A percentile compares a stretch with the other conserved stretches of the same genome.
These are phyloP conservation scores for Pisolithus orientalis DNA, from an alignment of 768 basidiomycete species.

Conservation along the genomic window DNA sequence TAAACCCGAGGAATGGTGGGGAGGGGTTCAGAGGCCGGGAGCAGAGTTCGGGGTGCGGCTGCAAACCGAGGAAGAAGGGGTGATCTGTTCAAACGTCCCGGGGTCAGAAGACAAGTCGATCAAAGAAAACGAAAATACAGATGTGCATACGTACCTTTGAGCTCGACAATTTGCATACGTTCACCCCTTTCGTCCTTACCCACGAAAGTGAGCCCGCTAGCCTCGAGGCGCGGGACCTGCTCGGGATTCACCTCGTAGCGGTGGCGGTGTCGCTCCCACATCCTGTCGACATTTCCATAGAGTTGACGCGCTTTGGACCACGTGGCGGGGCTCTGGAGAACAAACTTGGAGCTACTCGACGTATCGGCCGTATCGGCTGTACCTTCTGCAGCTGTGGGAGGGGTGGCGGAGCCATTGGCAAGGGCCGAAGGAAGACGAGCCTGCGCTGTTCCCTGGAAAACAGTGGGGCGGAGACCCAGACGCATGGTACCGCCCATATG, in stretches of 20 bases:
- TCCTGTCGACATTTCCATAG: constrained; percentile 74
- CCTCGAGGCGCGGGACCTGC: constrained; percentile 65
- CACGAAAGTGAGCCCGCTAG: constrained; percentile 68
- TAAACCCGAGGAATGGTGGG: constrained; percentile 93
- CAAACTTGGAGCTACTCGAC: constrained; percentile 3
- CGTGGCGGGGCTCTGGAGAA: constrained; percentile 38
- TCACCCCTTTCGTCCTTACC: constrained; percentile 96
- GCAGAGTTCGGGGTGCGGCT: constrained; percentile 98
- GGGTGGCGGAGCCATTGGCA: constrained; percentile 5
- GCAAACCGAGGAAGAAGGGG: constrained; percentile 88
- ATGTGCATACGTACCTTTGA: constrained; percentile 54
- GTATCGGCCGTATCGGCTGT: background rate
- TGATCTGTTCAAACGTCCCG: constrained; percentile 51
- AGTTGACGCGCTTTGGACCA: constrained; percentile 73
- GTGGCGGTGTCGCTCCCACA: constrained; percentile 97
- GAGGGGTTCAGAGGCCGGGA: constrained; percentile 96
- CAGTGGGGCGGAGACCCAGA: constrained; percentile 92
- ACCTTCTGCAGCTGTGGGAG: constrained; percentile 4
- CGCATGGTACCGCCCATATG: constrained; percentile 99
- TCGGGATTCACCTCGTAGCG: constrained; percentile 93
- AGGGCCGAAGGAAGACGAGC: constrained; percentile 6
- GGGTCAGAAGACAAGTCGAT: background rate
- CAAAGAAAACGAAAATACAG: background rate
- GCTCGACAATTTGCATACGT: constrained; percentile 94
- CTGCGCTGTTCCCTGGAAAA: constrained; percentile 54